Evolutionary conservation across 148 eudicot genomes (phyloP).

Genomic region (Rhododendron molle): DNA sequence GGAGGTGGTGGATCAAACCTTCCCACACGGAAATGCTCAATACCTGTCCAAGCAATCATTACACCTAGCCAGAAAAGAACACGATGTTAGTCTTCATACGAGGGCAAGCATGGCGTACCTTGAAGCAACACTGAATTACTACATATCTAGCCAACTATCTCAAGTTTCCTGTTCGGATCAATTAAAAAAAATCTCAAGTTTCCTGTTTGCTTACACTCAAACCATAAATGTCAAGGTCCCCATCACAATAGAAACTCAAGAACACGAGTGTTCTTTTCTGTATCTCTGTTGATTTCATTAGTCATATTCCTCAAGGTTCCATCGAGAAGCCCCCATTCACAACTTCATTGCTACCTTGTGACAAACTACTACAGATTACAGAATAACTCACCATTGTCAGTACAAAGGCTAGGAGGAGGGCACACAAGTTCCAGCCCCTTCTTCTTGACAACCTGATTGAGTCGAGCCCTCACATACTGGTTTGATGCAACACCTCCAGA

Average conservation of each 20-base stretch:
- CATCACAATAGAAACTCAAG: neutral
- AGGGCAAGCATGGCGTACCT: neutral
- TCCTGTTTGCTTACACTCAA: neutral
- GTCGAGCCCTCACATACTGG: constrained; percentile 73
- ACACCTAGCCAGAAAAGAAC: constrained; percentile 51
- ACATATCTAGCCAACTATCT: neutral
- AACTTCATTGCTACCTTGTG: neutral
- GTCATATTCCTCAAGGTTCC: neutral
- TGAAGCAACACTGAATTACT: neutral
- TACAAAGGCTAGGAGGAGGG: constrained; percentile 98
- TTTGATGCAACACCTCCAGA: constrained; percentile 99
- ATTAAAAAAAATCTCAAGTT: neutral
- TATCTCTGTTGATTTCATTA: neutral
- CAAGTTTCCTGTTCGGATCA: neutral
- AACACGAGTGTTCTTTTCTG: neutral
- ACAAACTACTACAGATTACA: neutral
- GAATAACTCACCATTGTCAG: constrained; percentile 71
- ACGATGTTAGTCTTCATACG: constrained; percentile 11
- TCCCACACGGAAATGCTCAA: constrained; percentile 84
- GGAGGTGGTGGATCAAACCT: constrained; percentile 97
- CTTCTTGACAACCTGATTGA: constrained; percentile 50
- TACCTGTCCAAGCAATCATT: constrained; percentile 98
- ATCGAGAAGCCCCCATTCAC: neutral
- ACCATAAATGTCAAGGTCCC: neutral
- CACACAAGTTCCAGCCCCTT: constrained; percentile 74